A percentile compares a stretch with the other conserved stretches of the same genome.
These are phyloP conservation scores for Nepenthes alata DNA, from an alignment of 179 eudicot species.

Conservation along the genomic window DNA sequence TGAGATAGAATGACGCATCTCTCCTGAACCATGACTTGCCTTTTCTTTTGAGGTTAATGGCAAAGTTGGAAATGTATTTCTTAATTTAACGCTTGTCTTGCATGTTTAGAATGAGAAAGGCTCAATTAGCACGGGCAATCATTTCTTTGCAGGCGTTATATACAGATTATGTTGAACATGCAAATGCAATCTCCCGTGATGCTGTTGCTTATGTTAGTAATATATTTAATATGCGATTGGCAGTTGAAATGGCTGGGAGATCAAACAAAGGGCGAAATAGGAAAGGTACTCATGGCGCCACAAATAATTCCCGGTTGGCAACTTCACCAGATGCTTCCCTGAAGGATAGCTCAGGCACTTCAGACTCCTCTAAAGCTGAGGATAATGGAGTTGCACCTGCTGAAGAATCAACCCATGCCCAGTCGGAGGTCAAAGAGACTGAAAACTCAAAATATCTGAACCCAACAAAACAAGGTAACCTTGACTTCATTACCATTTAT, in stretches of 20 bases:
- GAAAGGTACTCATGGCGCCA: slow-evolving; percentile 32
- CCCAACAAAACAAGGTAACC: slow-evolving; percentile 47
- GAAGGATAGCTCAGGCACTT: slow-evolving; percentile 10
- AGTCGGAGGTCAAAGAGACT: slow-evolving; percentile 23
- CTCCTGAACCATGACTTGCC: too few species aligned
- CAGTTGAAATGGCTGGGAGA: slow-evolving; percentile 64
- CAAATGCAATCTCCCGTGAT: background rate
- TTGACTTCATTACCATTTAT: background rate
- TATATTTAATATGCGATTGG: background rate
- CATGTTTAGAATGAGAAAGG: background rate
- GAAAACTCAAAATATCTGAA: slow-evolving; percentile 20
- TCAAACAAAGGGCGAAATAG: slow-evolving; percentile 54
- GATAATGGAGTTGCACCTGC: slow-evolving; percentile 4
- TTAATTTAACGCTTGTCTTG: background rate
- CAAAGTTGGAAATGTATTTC: background rate
- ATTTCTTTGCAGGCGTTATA: background rate
- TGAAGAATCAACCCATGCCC: slow-evolving; percentile 13
- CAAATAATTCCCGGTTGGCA: slow-evolving; percentile 23
- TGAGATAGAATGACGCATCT: too few species aligned
- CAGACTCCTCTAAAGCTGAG: background rate
- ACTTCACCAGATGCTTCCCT: slow-evolving; percentile 19
- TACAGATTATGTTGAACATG: background rate
- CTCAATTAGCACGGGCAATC: background rate
- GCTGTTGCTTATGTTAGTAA: background rate
- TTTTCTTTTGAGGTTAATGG: too few species aligned